Evolutionary conservation across 2,329 filamentous ascomycete genomes (phyloP).

Genomic region (Fusarium pilosicola): DNA sequence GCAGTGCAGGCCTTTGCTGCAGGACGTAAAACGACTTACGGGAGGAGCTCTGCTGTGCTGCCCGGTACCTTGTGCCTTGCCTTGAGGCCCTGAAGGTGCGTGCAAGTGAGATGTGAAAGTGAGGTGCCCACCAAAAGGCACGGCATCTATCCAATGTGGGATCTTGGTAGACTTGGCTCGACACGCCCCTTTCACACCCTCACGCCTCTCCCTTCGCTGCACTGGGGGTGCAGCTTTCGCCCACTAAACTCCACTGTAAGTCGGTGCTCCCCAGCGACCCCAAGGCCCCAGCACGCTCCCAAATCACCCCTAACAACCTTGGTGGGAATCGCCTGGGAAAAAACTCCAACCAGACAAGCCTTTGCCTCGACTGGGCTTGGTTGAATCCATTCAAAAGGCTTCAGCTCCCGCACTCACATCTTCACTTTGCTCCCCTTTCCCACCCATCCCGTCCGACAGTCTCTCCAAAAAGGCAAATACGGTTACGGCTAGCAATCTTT

Average conservation of each 20-base stretch:
- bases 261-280: constrained; percentile 38
- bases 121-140: constrained; percentile 2
- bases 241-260: constrained; percentile 38
- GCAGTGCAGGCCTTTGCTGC: constrained; percentile 16
- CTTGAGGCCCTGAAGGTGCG: constrained; percentile 30
- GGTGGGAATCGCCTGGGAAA: constrained; percentile 45
- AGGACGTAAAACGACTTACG: constrained; percentile 7
- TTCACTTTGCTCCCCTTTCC: constrained; percentile 37
- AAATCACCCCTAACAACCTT: constrained; percentile 51
- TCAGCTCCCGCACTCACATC: constrained; percentile 50
- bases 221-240: constrained; percentile 12
- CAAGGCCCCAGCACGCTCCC: constrained; percentile 40
- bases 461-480: constrained; percentile 15
- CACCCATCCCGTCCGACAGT: constrained; percentile 45
- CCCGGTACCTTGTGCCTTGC: constrained; percentile 34
- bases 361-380: constrained; percentile 29
- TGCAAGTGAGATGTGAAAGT: constrained; percentile 7
- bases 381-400: constrained; percentile 54
- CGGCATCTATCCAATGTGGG: constrained; percentile 11
- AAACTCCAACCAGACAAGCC: constrained; percentile 42
- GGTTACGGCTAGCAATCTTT: constrained; percentile 31
- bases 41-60: constrained; percentile 8
- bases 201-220: constrained; percentile 8
- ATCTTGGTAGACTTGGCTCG: not conserved
- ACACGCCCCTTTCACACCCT: constrained; percentile 7